phyloP scores from a whole-genome alignment of 1,284 basidiomycete species.

The Taiwanofungus camphoratus region DNA sequence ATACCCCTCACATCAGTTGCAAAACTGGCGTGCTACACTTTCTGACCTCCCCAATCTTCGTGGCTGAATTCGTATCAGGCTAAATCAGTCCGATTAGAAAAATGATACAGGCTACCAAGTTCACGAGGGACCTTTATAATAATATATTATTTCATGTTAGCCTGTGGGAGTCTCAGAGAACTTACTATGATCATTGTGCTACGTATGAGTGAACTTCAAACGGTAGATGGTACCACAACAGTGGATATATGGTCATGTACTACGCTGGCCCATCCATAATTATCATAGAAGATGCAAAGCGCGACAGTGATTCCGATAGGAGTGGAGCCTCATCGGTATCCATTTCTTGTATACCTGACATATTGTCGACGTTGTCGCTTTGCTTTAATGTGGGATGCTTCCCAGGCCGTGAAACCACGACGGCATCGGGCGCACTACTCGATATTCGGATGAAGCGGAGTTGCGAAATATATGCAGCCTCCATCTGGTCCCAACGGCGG shows the following conservation, averaged over 20 bases:
- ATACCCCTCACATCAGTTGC: too few species aligned
- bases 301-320: constrained; percentile 28
- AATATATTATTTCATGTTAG: too few species aligned
- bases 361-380: neutral
- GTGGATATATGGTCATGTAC: neutral
- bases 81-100: too few species aligned
- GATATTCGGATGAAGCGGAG: constrained; percentile 72
- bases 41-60: too few species aligned
- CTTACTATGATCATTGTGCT: too few species aligned
- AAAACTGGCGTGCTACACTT: too few species aligned
- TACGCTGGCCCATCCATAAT: constrained; percentile 33
- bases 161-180: too few species aligned
- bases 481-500: constrained; percentile 72
- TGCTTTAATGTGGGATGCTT: constrained; percentile 40
- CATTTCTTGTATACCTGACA: constrained; percentile 25
- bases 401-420: constrained; percentile 53
- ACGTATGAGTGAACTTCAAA: too few species aligned
- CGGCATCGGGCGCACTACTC: constrained; percentile 41
- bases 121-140: too few species aligned
- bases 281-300: constrained; percentile 38
- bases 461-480: constrained; percentile 69
- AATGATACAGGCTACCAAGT: too few species aligned
- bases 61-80: too few species aligned
- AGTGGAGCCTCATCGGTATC: constrained; percentile 29
- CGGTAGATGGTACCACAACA: neutral